phyloP scores from a whole-genome alignment of 768 basidiomycete genomes.

The Suillus americanus region DNA sequence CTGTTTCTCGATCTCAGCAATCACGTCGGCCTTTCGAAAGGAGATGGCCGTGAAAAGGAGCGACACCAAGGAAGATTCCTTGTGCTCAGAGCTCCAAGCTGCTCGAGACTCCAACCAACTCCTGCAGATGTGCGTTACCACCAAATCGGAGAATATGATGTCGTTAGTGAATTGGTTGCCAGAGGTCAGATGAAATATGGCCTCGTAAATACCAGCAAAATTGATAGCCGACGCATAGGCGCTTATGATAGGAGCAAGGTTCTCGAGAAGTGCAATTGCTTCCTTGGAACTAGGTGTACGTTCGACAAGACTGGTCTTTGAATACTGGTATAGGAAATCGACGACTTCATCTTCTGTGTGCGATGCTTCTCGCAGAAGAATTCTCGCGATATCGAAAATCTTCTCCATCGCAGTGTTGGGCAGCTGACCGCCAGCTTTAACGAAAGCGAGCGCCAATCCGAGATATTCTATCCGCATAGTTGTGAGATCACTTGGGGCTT shows the following conservation, averaged over 20 bases:
- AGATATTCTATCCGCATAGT: slow-evolving; percentile 69
- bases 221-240: slow-evolving; percentile 49
- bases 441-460: slow-evolving; percentile 48
- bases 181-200: slow-evolving; percentile 43
- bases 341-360: slow-evolving; percentile 42
- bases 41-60: slow-evolving; percentile 46
- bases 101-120: slow-evolving; percentile 43
- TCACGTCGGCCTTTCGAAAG: slow-evolving; percentile 50
- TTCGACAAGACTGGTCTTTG: slow-evolving; percentile 44
- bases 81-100: slow-evolving; percentile 28
- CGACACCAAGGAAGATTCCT: slow-evolving; percentile 32
- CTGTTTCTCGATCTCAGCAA: slow-evolving; percentile 56
- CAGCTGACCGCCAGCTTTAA: slow-evolving; percentile 47
- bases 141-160: slow-evolving; percentile 43
- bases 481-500: slow-evolving; percentile 50
- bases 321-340: slow-evolving; percentile 53
- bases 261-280: slow-evolving; percentile 50
- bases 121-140: slow-evolving; percentile 46
- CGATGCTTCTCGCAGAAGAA: slow-evolving; percentile 54
- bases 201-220: slow-evolving; percentile 57
- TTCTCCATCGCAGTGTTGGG: slow-evolving; percentile 41
- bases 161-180: slow-evolving; percentile 54
- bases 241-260: slow-evolving; percentile 56
- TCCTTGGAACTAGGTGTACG: slow-evolving; percentile 49
- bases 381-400: slow-evolving; percentile 54